phyloP scores from a whole-genome alignment of 495 filamentous ascomycete genomes.

The Xylaria intraflava region DNA sequence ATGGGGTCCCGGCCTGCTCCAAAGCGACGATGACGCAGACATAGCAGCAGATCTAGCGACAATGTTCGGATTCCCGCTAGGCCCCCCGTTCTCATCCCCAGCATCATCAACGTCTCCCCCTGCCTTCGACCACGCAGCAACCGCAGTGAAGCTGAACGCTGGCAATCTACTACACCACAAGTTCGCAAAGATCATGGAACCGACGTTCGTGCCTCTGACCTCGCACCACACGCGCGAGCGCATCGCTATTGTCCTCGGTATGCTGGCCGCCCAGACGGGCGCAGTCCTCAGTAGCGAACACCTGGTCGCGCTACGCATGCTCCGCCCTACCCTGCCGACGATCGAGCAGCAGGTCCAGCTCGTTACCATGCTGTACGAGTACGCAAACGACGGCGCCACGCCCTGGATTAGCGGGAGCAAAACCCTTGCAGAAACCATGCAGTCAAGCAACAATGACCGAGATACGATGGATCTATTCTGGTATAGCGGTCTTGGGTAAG shows the following conservation, averaged over 20 bases:
- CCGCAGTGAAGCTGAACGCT: not conserved
- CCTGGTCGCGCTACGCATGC: constrained; percentile 6
- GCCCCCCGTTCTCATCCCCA: not conserved
- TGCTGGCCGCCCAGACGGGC: constrained; percentile 16
- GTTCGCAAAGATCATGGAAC: not conserved
- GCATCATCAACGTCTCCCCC: not conserved
- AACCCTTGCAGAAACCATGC: not conserved
- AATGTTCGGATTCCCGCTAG: constrained; percentile 10
- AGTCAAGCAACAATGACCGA: not conserved
- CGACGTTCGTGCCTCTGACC: not conserved
- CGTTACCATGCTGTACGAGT: constrained; percentile 14
- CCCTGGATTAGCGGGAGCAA: constrained; percentile 15
- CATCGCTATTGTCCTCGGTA: constrained; percentile 12
- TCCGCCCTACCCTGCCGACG: constrained; percentile 16
- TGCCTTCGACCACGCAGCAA: not conserved
- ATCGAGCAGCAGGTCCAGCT: constrained; percentile 20
- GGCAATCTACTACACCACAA: not conserved
- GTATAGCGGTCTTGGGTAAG: constrained; percentile 20
- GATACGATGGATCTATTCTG: constrained; percentile 14
- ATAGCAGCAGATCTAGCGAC: constrained; percentile 10
- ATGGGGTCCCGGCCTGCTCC: constrained; percentile 21
- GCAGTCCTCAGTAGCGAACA: constrained; percentile 8
- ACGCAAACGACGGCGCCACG: constrained; percentile 19
- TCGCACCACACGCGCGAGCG: constrained; percentile 8
- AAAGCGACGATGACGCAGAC: constrained; percentile 15